Evolutionary conservation across 1,284 basidiomycete genomes (phyloP).

Genomic region (Sporisorium scitamineum): DNA sequence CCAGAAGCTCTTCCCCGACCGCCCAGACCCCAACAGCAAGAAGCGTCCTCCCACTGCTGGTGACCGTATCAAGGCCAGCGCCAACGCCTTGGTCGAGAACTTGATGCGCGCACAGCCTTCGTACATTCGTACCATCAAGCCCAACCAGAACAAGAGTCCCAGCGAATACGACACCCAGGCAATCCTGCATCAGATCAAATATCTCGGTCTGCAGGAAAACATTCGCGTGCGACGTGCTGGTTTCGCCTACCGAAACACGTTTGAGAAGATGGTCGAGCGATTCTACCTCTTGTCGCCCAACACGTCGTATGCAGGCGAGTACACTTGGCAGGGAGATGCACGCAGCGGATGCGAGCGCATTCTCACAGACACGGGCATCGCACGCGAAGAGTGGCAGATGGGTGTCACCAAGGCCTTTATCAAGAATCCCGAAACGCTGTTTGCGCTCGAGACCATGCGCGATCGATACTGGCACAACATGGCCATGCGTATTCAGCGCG

Average conservation of each 20-base stretch:
- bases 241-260: conserved; percentile 96
- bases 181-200: conserved; percentile 98
- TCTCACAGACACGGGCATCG: conserved; percentile 92
- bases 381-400: conserved; percentile 99
- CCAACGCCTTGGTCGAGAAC: conserved; percentile 93
- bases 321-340: conserved; percentile 92
- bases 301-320: conserved; percentile 98
- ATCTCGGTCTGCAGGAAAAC: conserved; percentile 98
- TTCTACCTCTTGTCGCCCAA: conserved; percentile 95
- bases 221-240: conserved; percentile 96
- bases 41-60: conserved; percentile 97
- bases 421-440: conserved; percentile 98
- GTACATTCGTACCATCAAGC: conserved; percentile 99
- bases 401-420: conserved; percentile 98
- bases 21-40: conserved; percentile 95
- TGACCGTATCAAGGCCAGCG: conserved; percentile 93
- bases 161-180: conserved; percentile 94
- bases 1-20: conserved; percentile 90
- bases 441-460: conserved; percentile 97
- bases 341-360: conserved; percentile 94
- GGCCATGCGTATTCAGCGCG: conserved; percentile 95
- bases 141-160: conserved; percentile 94
- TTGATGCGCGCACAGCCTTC: conserved; percentile 95
- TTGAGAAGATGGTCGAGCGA: conserved; percentile 91
- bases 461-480: conserved; percentile 99